Evolutionary conservation across 1,284 basidiomycete species (phyloP), one percentile per base, ranked within the genome.

Genomic region (Waitea zeae): DNA sequence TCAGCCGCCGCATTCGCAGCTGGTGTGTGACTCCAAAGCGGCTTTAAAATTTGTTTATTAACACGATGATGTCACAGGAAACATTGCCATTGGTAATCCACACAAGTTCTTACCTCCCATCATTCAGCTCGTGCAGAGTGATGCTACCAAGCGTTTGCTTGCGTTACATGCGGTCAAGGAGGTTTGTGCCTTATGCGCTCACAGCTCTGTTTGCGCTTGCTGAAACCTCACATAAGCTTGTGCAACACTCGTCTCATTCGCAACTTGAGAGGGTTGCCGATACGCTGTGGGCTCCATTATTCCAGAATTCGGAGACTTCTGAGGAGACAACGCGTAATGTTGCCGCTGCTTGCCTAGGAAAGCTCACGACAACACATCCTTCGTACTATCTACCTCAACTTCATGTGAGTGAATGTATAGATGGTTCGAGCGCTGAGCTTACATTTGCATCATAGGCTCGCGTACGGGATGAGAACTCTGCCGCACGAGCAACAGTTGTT

Each of bases 291-390:
- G 65, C 65, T 3, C 89, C 92, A 0, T 65, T 93, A 12, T 92
- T 95, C 51, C 73, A 82, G 47, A 78, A 83, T 50, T 83, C 83
- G 11, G 70, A 79, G 40, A 76, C 71, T 41, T 70, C 83, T 12
- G 89, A 95, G 44, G 93, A 97, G 52, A 84, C 81, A 3, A 82
- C 87, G 3, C 65, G 92, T 37, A 96, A 93, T 50, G 86, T 97
- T 38, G 88, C 89, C 20, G 90, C 93, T 31, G 92, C 95, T 14
- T 98, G 93, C 51, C 68, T 99, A 13, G 95, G 93, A 31, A 92
- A 96, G 52, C 64, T 99, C 29, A 93, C 90, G 0, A 84, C 83
- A 0, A 84, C 84, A 1, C 80, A 93, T 37, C 88, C 93, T 4
- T 69, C 74, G 1, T 75, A 78, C 45, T 96, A 92, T 53, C 61